These are phyloP conservation scores for Aureobasidium mangrovei DNA, from an alignment of 2,329 filamentous ascomycete genomes.

Conservation along the genomic window DNA sequence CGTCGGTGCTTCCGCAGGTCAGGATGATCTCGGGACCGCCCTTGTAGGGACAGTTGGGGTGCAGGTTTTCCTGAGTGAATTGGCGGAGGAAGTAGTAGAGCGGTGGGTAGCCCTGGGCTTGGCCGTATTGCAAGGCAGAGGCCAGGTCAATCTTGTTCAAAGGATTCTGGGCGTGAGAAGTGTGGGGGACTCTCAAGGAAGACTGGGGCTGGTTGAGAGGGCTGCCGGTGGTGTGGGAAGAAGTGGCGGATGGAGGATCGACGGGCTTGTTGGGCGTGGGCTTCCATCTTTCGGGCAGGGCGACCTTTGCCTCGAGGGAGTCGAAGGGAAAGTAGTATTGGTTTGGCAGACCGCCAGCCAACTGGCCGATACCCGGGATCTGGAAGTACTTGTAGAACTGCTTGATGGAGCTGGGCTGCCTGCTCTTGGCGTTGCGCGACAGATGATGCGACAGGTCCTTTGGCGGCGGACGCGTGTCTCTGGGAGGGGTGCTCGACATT, in stretches of 20 bases:
- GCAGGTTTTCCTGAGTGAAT: constrained; percentile 66
- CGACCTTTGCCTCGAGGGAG: constrained; percentile 74
- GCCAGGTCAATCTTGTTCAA: constrained; percentile 68
- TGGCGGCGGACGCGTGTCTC: constrained; percentile 40
- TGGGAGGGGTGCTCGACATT: constrained; percentile 8
- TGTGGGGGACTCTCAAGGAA: constrained; percentile 61
- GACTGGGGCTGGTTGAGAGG: constrained; percentile 28
- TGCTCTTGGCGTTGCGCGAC: constrained; percentile 58
- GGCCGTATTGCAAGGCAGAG: constrained; percentile 79
- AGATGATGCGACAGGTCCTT: constrained; percentile 72
- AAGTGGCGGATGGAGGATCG: constrained; percentile 36
- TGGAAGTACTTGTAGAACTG: constrained; percentile 76
- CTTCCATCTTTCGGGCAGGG: constrained; percentile 63
- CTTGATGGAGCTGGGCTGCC: constrained; percentile 62
- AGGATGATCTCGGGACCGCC: constrained; percentile 69
- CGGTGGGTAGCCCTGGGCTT: constrained; percentile 71
- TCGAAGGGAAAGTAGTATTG: constrained; percentile 81
- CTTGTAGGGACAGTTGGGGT: constrained; percentile 72
- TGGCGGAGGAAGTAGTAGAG: constrained; percentile 69
- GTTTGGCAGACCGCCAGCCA: constrained; percentile 64
- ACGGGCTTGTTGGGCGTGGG: constrained; percentile 57
- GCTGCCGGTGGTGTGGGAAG: constrained; percentile 21
- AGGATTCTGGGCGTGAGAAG: constrained; percentile 49
- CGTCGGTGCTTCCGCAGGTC: constrained; percentile 78
- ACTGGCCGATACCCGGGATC: constrained; percentile 52